Evolutionary conservation across 768 basidiomycete species (phyloP), one percentile per base, ranked within the genome.

Genomic region (Hysterangium stoloniferum): DNA sequence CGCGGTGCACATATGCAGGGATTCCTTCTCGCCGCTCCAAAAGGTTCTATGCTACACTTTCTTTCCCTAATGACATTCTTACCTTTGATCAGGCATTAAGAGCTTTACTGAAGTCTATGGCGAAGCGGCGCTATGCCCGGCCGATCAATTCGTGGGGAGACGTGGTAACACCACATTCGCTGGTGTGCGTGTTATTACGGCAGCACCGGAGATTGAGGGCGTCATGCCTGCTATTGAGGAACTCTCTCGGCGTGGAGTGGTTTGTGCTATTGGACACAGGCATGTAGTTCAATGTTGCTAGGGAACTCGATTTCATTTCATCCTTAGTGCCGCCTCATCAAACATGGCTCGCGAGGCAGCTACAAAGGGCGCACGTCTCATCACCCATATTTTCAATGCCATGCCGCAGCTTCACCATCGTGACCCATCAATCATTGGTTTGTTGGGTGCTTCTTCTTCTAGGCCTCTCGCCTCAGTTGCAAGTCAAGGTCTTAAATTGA

Each of bases 371-470:
- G 86, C 89, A 5, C 74, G 80, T n/a, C 77, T 91, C 52, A 88
- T 94, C 57, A 94, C 92, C 0, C 92, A 94, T 65, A 71, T 94
- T 22, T 93, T 91, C 79, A 95, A 95, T 57, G 88, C 90, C 6
- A 92, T 92, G 90, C 86, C 86, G 12, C 86, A 86, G 58, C 66
- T 89, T 33, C 86, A 94, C 62, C 91, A 95, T 62, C 78, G 92
- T 29, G 90, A 93, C 62, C 91, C 92, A 9, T 87, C 87, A 9
- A 89, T 94, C 60, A 90, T 94, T 50, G 92, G 92, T 24, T 74
- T 94, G 6, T 68, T 95, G 45, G 89, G 89, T 24, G 78, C 88
- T 34, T n/a, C n/a, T n/a, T n/a, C n/a, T n/a, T n/a, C n/a, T n/a
- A n/a, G n/a, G n/a, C n/a, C n/a, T n/a, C n/a, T n/a, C n/a, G n/a